A percentile compares a stretch with the other conserved stretches of the same genome.
phyloP scores from a whole-genome alignment of 208 protist genomes.

The Entamoeba histolytica region DNA sequence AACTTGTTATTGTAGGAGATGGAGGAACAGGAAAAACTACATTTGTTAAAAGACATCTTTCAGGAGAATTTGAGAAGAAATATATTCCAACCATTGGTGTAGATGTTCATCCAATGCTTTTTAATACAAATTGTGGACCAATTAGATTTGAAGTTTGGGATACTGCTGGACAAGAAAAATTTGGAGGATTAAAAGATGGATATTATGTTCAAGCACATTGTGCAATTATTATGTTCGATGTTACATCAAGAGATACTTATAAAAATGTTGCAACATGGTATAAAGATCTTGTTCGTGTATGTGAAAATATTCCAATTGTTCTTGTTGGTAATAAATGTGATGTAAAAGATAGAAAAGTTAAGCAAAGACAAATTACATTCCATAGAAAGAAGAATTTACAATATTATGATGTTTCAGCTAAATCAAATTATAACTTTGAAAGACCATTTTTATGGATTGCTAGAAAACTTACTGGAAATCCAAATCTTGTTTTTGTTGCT shows the following conservation, averaged over 20 bases:
- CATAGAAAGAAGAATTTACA: slow-evolving; percentile 92
- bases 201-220: slow-evolving; percentile 71
- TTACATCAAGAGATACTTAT: slow-evolving; percentile 97
- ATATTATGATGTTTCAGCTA: slow-evolving; percentile 99
- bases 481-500: slow-evolving; percentile 67
- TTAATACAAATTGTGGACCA: slow-evolving; percentile 87
- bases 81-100: slow-evolving; percentile 64
- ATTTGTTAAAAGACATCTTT: slow-evolving; percentile 96
- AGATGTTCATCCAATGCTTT: slow-evolving; percentile 85
- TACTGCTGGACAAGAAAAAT: slow-evolving; percentile 43
- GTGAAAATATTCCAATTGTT: slow-evolving; percentile 98
- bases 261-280: slow-evolving; percentile 99
- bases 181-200: slow-evolving; percentile 94
- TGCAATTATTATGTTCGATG: slow-evolving; percentile 99
- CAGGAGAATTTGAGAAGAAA: slow-evolving; percentile 96
- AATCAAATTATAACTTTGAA: slow-evolving; percentile 99
- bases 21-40: slow-evolving; percentile 91
- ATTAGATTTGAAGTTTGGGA: slow-evolving; percentile 98
- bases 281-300: slow-evolving; percentile 79
- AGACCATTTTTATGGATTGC: slow-evolving; percentile 97
- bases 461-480: slow-evolving; percentile 58
- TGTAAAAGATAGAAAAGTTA: slow-evolving; percentile 93
- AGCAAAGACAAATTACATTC: slow-evolving; percentile 96
- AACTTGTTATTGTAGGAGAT: slow-evolving; percentile 96
- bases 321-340: slow-evolving; percentile 99